These are phyloP conservation scores for Phytophthora idaei DNA, from an alignment of 352 stramenopile species.

Conservation along the genomic window DNA sequence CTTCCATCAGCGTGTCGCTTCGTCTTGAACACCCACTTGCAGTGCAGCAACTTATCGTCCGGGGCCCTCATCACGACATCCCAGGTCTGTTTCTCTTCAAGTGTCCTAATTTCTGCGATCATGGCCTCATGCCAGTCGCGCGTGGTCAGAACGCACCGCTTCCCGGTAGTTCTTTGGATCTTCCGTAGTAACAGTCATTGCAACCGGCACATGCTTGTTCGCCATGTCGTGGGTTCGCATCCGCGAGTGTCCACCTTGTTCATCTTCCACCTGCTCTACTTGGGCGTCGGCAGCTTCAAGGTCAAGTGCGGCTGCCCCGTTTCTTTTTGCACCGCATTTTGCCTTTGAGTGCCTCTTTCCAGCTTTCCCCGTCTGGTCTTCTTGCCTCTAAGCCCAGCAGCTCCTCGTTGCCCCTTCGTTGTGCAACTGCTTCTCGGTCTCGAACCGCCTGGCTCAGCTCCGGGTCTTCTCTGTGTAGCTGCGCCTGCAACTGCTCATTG, in stretches of 20 bases:
- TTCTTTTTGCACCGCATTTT: background rate
- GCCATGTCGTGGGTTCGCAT: background rate
- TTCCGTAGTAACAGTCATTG: no score
- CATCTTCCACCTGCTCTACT: background rate
- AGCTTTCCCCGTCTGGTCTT: background rate
- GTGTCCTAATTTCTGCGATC: background rate
- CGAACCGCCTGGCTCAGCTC: background rate
- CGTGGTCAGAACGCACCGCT: background rate
- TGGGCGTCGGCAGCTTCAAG: no score
- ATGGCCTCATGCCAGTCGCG: background rate
- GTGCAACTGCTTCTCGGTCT: background rate
- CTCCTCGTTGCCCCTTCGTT: background rate
- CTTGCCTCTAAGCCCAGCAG: background rate
- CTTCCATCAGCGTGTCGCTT: conserved; percentile 3
- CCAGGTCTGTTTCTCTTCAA: background rate
- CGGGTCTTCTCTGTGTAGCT: conserved; percentile 2
- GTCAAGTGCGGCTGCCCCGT: background rate
- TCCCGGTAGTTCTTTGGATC: background rate
- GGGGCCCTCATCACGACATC: background rate
- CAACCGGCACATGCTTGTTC: background rate
- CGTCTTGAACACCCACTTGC: conserved; percentile 3
- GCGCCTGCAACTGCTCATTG: background rate
- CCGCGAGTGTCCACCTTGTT: background rate
- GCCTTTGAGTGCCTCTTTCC: background rate
- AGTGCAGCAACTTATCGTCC: background rate